These are phyloP conservation scores for Candida easanensis DNA, from an alignment of 805 yeast species.

Conservation along the genomic window DNA sequence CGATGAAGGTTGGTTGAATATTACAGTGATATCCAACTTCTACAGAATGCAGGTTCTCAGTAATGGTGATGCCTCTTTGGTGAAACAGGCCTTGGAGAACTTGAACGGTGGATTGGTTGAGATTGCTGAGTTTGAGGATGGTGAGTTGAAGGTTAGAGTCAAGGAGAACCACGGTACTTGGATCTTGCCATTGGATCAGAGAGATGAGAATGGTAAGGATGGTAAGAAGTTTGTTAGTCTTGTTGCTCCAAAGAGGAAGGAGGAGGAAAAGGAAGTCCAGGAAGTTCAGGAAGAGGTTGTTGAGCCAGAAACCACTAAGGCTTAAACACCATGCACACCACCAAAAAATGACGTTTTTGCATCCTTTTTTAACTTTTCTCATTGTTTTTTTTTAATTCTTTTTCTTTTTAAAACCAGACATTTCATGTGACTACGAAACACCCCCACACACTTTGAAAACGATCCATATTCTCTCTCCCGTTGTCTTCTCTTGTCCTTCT, in stretches of 20 bases:
- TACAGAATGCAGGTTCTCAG: conserved; percentile 71
- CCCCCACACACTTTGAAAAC: neutral
- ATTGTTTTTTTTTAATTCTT: neutral
- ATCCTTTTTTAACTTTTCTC: neutral
- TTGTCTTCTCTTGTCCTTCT: neutral
- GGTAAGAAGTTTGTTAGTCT: conserved; percentile 29
- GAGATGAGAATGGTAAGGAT: conserved; percentile 46
- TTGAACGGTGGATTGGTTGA: conserved; percentile 34
- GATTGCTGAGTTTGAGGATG: conserved; percentile 35
- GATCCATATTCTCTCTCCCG: neutral
- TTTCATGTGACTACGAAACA: neutral
- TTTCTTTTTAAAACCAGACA: neutral
- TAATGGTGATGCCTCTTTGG: conserved; percentile 48
- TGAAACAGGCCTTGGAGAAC: conserved; percentile 56
- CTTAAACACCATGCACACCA: neutral
- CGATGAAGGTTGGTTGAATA: conserved; percentile 66
- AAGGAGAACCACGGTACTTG: conserved; percentile 58
- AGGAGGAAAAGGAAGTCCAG: conserved; percentile 11
- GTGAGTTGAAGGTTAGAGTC: conserved; percentile 59
- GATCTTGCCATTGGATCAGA: conserved; percentile 58
- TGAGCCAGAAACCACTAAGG: neutral
- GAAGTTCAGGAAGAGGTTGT: conserved; percentile 7
- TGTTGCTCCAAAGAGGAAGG: conserved; percentile 16
- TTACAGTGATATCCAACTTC: conserved; percentile 62
- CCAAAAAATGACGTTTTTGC: neutral